Base-by-base conservation (phyloP, 768 basidiomycete species). In the Chalciporus piperatus region DNA sequence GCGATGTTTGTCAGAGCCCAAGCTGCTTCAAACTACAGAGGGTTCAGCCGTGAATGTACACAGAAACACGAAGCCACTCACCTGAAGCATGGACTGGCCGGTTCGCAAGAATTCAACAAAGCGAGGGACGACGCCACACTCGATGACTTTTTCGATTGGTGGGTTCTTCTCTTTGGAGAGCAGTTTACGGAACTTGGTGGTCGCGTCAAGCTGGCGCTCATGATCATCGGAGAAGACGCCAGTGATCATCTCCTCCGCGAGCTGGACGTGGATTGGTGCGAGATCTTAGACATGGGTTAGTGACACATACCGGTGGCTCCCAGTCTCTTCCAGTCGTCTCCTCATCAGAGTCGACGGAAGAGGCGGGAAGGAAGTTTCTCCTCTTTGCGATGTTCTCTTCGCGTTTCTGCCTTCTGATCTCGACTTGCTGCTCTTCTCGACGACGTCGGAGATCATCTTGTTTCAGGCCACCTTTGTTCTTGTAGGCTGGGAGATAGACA, bases 101-200 rank as follows among this genome's bases (percentile, higher is more conserved):
- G 73, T 79, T 60, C 82, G 79, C 59, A 99, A 75, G 73, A 99
- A 98, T 70, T 97, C 86, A 41, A 99, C 97, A 61, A 99, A 98
- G 52, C 96, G 90, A 54, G 92, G 89, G 35, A 99, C 92, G 38
- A 99, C 97, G 51, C 92, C 90, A 71, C 94, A 97, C 62, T 94
- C 92, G 69, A 96, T 98, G 60, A 99, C 97, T 70, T 87, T 85
- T 70, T 99, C 97, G 68, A 99, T 99, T 17, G 96, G 97, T 42
- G 97, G 97, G 70, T 98, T 99, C 78, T 95, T 96, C 76, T 99
- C 97, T 76, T 99, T 99, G 59, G 95, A 98, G 57, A 99, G 83
- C 37, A 99, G 81, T 74, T 98, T 99, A 64, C 97, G 87, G 80
- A 98, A 98, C 74, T 91, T 96, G 66, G 92, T 98, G 16, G 97